Percentiles rank a stretch among this genome's conserved stretches.
These are phyloP conservation scores for Sporobolomyces roseus DNA, from an alignment of 768 basidiomycete species.

Conservation along the genomic window DNA sequence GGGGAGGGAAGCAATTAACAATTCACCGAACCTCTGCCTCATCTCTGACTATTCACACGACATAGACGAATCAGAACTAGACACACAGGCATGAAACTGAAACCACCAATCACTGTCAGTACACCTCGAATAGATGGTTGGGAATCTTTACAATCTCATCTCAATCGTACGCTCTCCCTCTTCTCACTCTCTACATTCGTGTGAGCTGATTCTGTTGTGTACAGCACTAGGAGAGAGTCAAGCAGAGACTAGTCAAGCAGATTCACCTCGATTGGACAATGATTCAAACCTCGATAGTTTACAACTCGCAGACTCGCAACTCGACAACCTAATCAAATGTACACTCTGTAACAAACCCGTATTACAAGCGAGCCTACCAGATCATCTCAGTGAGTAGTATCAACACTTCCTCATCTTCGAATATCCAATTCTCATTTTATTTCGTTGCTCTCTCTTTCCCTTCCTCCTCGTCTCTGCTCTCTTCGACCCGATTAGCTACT, in stretches of 20 bases:
- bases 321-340: conserved; percentile 64
- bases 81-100: no score
- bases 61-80: no score
- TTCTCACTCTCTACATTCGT: not conserved
- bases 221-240: no score
- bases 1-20: not conserved
- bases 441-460: not conserved
- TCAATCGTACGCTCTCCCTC: not conserved
- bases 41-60: no score
- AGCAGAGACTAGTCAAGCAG: not conserved
- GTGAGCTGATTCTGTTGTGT: no score
- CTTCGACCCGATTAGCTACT: conserved; percentile 10
- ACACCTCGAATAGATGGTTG: not conserved
- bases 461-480: not conserved
- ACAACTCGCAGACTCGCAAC: conserved; percentile 77
- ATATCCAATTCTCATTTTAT: no score
- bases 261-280: conserved; percentile 45
- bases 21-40: no score
- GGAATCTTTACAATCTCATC: not conserved
- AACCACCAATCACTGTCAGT: not conserved
- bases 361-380: conserved; percentile 66
- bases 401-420: no score
- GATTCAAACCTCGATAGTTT: conserved; percentile 52
- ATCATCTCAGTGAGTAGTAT: conserved; percentile 76
- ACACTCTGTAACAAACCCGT: conserved; percentile 76